Percentiles rank a stretch among this genome's conserved stretches.
phyloP scores from a whole-genome alignment of 1,284 basidiomycete species.

The Ceratobasidium sp. region DNA sequence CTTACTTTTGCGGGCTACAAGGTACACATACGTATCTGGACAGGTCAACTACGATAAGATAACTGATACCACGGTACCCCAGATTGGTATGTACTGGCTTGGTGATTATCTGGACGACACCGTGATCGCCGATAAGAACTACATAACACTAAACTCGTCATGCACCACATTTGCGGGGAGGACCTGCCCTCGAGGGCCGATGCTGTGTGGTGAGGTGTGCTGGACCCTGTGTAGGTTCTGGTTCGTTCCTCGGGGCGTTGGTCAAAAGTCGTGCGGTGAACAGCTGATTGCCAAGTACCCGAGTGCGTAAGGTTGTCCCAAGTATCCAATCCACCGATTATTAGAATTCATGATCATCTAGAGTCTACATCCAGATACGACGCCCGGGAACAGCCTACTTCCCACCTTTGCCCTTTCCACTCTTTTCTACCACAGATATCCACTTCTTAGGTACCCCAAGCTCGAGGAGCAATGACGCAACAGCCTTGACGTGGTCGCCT shows the following conservation, averaged over 20 bases:
- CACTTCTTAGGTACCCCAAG: constrained; percentile 80
- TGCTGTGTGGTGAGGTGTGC: too few species aligned
- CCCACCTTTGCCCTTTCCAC: constrained; percentile 46
- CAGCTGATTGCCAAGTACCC: background rate
- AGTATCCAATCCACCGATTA: background rate
- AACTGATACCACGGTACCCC: too few species aligned
- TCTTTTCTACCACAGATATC: constrained; percentile 63
- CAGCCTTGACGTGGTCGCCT: constrained; percentile 74
- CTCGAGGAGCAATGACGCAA: constrained; percentile 67
- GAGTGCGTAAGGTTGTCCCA: background rate
- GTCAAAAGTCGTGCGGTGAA: too few species aligned
- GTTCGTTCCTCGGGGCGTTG: background rate
- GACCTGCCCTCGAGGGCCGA: too few species aligned
- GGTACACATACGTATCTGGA: too few species aligned
- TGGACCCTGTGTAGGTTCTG: constrained; percentile 6
- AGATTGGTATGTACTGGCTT: too few species aligned
- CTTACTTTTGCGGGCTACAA: too few species aligned
- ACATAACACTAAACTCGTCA: too few species aligned
- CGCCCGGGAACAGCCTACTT: background rate
- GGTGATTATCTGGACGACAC: too few species aligned
- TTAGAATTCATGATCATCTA: background rate
- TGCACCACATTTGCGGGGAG: too few species aligned
- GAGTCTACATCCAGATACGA: background rate
- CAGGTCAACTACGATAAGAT: too few species aligned
- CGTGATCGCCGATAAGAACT: too few species aligned